phyloP scores from a whole-genome alignment of 2,329 filamentous ascomycete species.

The Sordariomycetes sp. region DNA sequence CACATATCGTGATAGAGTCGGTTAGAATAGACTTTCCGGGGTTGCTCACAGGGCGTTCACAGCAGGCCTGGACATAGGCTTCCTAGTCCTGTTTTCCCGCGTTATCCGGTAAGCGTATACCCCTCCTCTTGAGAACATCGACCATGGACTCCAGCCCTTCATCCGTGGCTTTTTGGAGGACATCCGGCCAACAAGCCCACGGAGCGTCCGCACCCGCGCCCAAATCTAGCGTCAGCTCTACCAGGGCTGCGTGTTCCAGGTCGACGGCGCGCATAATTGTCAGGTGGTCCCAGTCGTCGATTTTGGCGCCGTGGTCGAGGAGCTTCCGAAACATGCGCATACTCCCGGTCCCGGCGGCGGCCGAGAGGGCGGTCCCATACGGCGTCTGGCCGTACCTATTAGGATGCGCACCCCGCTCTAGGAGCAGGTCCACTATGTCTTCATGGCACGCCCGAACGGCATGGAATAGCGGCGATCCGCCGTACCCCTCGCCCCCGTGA shows the following conservation, averaged over 20 bases:
- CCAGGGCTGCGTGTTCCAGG: neutral
- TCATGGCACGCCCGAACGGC: neutral
- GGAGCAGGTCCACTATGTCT: neutral
- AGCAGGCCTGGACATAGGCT: neutral
- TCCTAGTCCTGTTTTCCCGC: neutral
- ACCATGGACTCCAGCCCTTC: neutral
- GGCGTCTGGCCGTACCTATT: neutral
- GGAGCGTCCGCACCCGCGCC: neutral
- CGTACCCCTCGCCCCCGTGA: neutral
- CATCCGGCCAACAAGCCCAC: neutral
- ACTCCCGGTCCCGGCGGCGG: neutral
- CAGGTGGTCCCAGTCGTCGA: neutral
- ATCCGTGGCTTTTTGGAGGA: neutral
- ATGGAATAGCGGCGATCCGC: neutral
- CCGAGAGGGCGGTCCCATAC: neutral
- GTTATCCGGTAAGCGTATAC: neutral
- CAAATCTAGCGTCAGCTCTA: neutral
- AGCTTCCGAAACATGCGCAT: neutral
- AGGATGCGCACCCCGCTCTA: neutral
- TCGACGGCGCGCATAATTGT: neutral
- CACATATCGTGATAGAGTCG: neutral
- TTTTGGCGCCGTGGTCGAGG: neutral
- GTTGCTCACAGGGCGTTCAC: neutral
- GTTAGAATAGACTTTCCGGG: neutral
- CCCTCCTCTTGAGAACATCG: neutral